These are phyloP conservation scores for Yamadazyma friedrichii DNA, from an alignment of 1,139 yeast species.

Conservation along the genomic window DNA sequence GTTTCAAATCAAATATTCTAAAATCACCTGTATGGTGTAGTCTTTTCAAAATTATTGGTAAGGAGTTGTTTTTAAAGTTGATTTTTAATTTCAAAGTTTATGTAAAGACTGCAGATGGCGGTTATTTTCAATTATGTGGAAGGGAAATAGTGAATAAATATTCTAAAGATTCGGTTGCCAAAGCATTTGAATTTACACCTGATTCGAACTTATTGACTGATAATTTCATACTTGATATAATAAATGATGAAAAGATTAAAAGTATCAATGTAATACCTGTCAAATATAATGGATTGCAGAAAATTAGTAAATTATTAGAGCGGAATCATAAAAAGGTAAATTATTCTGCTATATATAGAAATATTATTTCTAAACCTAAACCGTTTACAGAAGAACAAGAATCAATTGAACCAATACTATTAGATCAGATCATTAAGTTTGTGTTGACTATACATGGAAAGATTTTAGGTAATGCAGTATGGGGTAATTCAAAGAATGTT, in stretches of 20 bases:
- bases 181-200: neutral
- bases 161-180: neutral
- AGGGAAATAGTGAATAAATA: conserved; percentile 1
- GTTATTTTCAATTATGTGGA: conserved; percentile 31
- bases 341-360: neutral
- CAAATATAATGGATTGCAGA: neutral
- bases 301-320: neutral
- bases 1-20: conserved; percentile 27
- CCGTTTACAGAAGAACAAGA: neutral
- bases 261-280: neutral
- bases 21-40: conserved; percentile 38
- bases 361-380: neutral
- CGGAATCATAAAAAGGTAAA: neutral
- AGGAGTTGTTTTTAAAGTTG: conserved; percentile 26
- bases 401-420: neutral
- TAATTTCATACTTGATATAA: conserved; percentile 1
- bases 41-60: conserved; percentile 32
- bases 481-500: conserved; percentile 58
- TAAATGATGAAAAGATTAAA: neutral
- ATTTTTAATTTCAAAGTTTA: conserved; percentile 29
- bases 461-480: conserved; percentile 50
- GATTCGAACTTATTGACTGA: neutral
- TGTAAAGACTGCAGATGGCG: conserved; percentile 13
- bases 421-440: conserved; percentile 2
- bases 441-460: conserved; percentile 23